Evolutionary conservation across 2,329 filamentous ascomycete genomes (phyloP).

Genomic region (Nannizziopsis arthrosporioides): DNA sequence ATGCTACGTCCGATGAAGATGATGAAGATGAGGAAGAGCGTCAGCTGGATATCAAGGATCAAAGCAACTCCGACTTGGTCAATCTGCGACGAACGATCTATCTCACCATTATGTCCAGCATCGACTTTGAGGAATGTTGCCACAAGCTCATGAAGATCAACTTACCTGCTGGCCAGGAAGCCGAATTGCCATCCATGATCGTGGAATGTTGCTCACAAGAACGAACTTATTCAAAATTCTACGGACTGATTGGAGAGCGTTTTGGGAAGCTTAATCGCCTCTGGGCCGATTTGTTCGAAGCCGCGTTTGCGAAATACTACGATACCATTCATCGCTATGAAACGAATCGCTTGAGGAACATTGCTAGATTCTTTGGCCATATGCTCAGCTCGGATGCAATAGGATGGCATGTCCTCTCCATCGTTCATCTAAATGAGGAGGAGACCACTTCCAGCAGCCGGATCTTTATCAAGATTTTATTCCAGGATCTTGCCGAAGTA

Average conservation of each 20-base stretch:
- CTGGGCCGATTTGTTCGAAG: constrained; percentile 87
- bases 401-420: constrained; percentile 78
- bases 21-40: constrained; percentile 68
- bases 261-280: constrained; percentile 93
- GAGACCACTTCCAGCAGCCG: constrained; percentile 92
- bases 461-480: constrained; percentile 97
- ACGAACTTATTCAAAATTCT: constrained; percentile 95
- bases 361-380: constrained; percentile 89
- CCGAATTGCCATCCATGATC: constrained; percentile 89
- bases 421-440: constrained; percentile 85
- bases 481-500: constrained; percentile 81
- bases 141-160: constrained; percentile 96
- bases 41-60: constrained; percentile 91
- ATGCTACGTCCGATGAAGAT: constrained; percentile 54
- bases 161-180: constrained; percentile 72
- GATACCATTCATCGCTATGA: constrained; percentile 96
- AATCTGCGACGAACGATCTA: constrained; percentile 91
- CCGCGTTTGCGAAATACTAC: constrained; percentile 85
- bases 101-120: constrained; percentile 91
- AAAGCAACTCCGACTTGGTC: constrained; percentile 90
- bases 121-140: constrained; percentile 90
- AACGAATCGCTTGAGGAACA: constrained; percentile 87
- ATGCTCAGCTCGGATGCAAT: constrained; percentile 78
- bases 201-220: constrained; percentile 95
- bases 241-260: constrained; percentile 82